phyloP scores from a whole-genome alignment of 345 rosid genomes.

The Brassica cretica region DNA sequence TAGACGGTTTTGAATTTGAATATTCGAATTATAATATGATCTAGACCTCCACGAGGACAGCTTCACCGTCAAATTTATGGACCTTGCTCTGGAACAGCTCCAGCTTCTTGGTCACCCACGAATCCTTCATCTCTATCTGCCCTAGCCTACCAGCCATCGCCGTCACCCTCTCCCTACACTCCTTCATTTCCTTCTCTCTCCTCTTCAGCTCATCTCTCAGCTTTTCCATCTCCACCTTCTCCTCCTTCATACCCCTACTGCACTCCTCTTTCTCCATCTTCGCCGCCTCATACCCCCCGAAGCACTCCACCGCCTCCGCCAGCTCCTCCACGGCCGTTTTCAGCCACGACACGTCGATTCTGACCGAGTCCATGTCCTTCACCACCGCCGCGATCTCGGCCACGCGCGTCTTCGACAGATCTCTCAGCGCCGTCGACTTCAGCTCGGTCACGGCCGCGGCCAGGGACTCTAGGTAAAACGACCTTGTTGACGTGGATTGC shows the following conservation, averaged over 20 bases:
- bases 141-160: conserved; percentile 32
- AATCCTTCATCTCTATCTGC: conserved; percentile 35
- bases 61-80: conserved; percentile 28
- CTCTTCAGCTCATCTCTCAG: conserved; percentile 42
- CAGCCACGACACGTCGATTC: conserved; percentile 67
- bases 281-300: conserved; percentile 13
- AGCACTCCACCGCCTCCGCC: conserved; percentile 42
- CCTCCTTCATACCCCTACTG: not conserved
- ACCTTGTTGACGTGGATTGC: conserved; percentile 67
- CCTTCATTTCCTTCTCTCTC: conserved; percentile 37
- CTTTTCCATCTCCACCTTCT: conserved; percentile 38
- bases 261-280: conserved; percentile 34
- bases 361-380: conserved; percentile 73
- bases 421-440: conserved; percentile 52
- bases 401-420: conserved; percentile 63
- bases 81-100: conserved; percentile 28
- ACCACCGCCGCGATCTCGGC: conserved; percentile 72
- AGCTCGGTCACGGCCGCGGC: conserved; percentile 75
- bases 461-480: conserved; percentile 69
- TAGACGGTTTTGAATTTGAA: not conserved
- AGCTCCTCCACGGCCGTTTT: conserved; percentile 41
- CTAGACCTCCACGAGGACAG: conserved; percentile 10
- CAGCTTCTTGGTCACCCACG: conserved; percentile 21
- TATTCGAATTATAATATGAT: not conserved
- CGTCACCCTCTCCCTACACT: conserved; percentile 34